phyloP scores from a whole-genome alignment of 2,329 filamentous ascomycete genomes.

The Aspergillus transmontanensis region DNA sequence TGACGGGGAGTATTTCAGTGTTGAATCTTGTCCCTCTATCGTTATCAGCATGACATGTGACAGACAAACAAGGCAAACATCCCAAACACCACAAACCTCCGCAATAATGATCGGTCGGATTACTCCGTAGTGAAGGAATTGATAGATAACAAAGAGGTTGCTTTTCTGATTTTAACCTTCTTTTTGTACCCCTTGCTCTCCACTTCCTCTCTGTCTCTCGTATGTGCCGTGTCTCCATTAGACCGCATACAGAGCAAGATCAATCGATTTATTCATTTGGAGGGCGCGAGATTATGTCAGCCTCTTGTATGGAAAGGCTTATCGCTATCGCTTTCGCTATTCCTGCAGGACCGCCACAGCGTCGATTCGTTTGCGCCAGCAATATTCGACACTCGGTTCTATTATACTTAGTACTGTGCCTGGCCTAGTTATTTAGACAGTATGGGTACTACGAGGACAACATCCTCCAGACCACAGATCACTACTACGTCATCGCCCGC shows the following conservation, averaged over 20 bases:
- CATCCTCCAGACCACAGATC: background rate
- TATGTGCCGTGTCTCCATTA: background rate
- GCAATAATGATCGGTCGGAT: constrained; percentile 1
- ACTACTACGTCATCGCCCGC: background rate
- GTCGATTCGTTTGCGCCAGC: background rate
- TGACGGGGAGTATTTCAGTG: background rate
- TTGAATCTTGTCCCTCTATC: constrained; percentile 1
- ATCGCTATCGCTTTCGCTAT: background rate
- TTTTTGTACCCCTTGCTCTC: background rate
- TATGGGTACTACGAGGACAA: background rate
- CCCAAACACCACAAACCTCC: constrained; percentile 32
- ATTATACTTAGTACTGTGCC: background rate
- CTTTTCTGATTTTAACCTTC: background rate
- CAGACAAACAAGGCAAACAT: constrained; percentile 27
- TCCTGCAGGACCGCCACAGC: background rate
- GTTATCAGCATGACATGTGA: constrained; percentile 14
- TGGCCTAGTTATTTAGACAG: background rate
- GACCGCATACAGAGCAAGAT: background rate
- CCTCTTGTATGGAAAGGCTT: background rate
- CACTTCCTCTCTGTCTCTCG: background rate
- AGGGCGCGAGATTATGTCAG: background rate
- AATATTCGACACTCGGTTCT: background rate
- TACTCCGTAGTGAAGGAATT: background rate
- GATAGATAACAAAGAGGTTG: background rate
- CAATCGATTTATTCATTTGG: too few species aligned